Evolutionary conservation across 1,284 basidiomycete genomes (phyloP).

Genomic region (Cutaneotrichosporon dermatis): DNA sequence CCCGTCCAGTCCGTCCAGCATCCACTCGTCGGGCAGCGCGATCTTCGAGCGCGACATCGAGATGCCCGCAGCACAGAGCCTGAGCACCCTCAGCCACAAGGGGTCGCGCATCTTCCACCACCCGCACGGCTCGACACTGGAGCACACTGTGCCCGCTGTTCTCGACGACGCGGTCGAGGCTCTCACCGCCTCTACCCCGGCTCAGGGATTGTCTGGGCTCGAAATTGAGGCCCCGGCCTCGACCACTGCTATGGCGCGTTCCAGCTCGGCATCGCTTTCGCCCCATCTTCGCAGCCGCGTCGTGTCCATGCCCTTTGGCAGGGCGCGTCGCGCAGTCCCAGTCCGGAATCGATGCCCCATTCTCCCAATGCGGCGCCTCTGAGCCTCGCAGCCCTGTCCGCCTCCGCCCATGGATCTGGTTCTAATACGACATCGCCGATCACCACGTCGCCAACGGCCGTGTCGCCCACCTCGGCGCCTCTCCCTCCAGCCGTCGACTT

Average conservation of each 20-base stretch:
- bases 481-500: background rate
- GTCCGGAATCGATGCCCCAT: conserved; percentile 7
- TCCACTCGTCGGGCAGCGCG: conserved; percentile 43
- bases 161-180: conserved; percentile 49
- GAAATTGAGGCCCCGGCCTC: conserved; percentile 41
- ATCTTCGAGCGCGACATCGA: conserved; percentile 50
- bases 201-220: conserved; percentile 25
- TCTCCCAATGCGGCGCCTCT: conserved; percentile 2
- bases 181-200: conserved; percentile 24
- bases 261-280: conserved; percentile 27
- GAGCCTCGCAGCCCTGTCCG: conserved; percentile 2
- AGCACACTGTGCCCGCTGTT: conserved; percentile 46
- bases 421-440: background rate
- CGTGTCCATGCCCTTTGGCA: conserved; percentile 2
- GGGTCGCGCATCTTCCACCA: conserved; percentile 36
- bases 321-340: conserved; percentile 14
- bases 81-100: conserved; percentile 40
- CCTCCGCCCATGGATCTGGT: too few species aligned
- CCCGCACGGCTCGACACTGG: conserved; percentile 40
- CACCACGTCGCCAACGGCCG: conserved; percentile 1
- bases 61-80: conserved; percentile 32
- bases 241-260: conserved; percentile 16
- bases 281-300: conserved; percentile 23
- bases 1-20: conserved; percentile 40
- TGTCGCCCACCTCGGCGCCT: conserved; percentile 6